Conservation (phyloP, 495 filamentous ascomycete species). For the Terfezia boudieri region DNA sequence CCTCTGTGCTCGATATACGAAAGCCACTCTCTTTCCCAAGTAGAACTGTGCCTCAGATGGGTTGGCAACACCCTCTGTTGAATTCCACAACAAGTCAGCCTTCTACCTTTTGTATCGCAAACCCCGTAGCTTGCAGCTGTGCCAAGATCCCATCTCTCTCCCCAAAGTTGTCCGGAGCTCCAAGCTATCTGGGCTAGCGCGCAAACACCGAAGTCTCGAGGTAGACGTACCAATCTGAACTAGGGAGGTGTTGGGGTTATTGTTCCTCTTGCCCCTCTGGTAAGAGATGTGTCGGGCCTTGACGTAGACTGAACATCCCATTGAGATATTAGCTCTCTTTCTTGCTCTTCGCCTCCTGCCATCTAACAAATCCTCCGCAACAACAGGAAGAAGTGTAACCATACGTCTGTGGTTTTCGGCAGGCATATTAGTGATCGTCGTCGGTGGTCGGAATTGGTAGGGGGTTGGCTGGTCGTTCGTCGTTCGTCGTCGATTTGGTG, state of each 20-base stretch:
- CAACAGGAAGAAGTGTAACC: neutral
- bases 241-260: conserved; percentile 65
- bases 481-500: neutral
- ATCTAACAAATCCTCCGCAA: neutral
- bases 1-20: conserved; percentile 82
- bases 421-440: neutral
- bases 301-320: neutral
- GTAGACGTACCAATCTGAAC: conserved; percentile 51
- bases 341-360: neutral
- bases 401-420: neutral
- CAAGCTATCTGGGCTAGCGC: no score
- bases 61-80: conserved; percentile 58
- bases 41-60: conserved; percentile 46
- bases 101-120: no score
- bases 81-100: no score
- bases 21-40: conserved; percentile 77
- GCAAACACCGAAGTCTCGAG: no score
- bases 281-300: conserved; percentile 60
- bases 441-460: neutral
- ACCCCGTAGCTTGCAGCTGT: no score
- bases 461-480: neutral
- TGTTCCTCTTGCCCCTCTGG: conserved; percentile 67
- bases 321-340: neutral
- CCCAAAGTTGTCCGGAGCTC: no score
- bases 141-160: no score